Evolutionary conservation across 1,284 basidiomycete genomes (phyloP), one percentile per base, ranked within the genome.

Genomic region (Trametes pubescens): DNA sequence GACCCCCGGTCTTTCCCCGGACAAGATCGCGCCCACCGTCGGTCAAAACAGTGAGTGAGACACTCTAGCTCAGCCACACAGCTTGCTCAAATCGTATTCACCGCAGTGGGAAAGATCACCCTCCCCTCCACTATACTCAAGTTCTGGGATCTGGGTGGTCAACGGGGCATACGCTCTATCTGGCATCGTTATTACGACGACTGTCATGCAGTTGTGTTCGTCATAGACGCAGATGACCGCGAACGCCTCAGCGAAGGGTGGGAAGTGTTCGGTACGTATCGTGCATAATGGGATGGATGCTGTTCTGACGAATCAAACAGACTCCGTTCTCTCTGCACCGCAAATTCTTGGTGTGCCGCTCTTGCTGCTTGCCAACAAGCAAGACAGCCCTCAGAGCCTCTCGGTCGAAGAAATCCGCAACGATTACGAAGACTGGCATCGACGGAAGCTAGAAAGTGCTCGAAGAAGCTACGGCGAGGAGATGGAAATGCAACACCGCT

Each of bases 171-270:
- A 53, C 86, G 95, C 22, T 91, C 88, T 32, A 96, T 98, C 66
- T 98, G 95, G 95, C 88, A 91, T 58, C 87, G 88, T 70, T 98
- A 98, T 78, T 98, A 96, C 74, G 92, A 94, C 63, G 94, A 97
- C 74, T 96, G 94, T 71, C 95, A 98, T 75, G 95, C 95, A 10
- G 93, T 98, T 49, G 93, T 92, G 34, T 97, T 93, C 72, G 92
- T 97, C 55, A 88, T 98, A 55, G 95, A 98, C 75, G 94, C 94
- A 5, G 86, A 91, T 62, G 95, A 98, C 80, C 82, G 90, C 56
- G 93, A 93, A 71, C 81, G 95, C 43, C 78, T 98, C 48, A 87
- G 90, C 60, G 95, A 97, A 80, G 93, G 93, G 14, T 98, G 95
- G 95, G 92, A 94, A 69, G 95, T 95, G 7, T 98, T 98, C 73